These are phyloP conservation scores for Pestalotiopsis sp. DNA, from an alignment of 2,329 filamentous ascomycete species.

Conservation along the genomic window DNA sequence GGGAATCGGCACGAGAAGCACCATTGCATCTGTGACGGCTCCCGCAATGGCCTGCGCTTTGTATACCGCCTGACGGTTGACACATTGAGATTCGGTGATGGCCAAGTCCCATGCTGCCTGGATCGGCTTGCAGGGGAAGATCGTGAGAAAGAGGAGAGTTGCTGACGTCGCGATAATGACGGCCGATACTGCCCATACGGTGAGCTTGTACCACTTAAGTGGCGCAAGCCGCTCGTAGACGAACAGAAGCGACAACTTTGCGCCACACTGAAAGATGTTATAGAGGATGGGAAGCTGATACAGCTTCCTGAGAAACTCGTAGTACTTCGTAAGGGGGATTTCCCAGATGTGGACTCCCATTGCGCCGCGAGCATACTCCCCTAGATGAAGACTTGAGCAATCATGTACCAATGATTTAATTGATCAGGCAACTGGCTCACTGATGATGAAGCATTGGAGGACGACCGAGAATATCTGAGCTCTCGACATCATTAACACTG, in stretches of 20 bases:
- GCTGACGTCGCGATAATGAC: neutral
- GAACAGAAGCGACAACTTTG: constrained; percentile 3
- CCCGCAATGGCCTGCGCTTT: neutral
- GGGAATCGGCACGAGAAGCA: constrained; percentile 4
- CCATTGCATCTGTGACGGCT: neutral
- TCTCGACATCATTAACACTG: no score
- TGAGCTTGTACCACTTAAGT: neutral
- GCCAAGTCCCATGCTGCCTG: neutral
- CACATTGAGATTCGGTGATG: neutral
- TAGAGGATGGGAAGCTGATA: constrained; percentile 22
- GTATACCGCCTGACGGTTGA: constrained; percentile 5
- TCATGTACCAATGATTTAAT: no score
- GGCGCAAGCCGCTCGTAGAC: neutral
- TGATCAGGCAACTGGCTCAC: no score
- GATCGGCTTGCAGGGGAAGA: constrained; percentile 8
- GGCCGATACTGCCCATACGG: neutral
- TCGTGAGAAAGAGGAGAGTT: neutral
- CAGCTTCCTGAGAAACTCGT: constrained; percentile 16
- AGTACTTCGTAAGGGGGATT: constrained; percentile 16
- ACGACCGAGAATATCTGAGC: no score
- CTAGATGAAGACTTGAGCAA: no score
- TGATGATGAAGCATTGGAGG: no score
- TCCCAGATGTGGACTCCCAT: constrained; percentile 15
- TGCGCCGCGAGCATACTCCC: neutral
- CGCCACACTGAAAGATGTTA: constrained; percentile 14